Evolutionary conservation across 2,329 filamentous ascomycete genomes (phyloP).

Genomic region (Aspergillus glaucus): DNA sequence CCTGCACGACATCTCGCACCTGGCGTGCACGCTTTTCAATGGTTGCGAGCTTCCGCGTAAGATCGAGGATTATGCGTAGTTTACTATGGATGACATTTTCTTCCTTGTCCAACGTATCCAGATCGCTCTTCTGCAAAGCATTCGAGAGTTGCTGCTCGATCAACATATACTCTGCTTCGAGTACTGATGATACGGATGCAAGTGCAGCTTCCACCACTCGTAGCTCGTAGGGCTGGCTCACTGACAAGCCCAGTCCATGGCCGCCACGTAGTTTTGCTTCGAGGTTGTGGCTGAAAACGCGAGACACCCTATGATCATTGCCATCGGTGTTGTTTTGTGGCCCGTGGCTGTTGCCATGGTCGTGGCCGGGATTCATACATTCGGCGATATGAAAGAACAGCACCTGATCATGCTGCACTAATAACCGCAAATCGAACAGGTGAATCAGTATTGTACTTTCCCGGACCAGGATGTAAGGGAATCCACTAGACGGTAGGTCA

Average conservation of each 20-base stretch:
- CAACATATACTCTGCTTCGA: slow-evolving; percentile 28
- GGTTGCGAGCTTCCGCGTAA: slow-evolving; percentile 16
- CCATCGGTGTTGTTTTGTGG: neutral
- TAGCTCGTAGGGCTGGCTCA: slow-evolving; percentile 27
- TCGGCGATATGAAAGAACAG: slow-evolving; percentile 22
- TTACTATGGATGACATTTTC: slow-evolving; percentile 14
- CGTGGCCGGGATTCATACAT: slow-evolving; percentile 1
- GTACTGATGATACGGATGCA: slow-evolving; percentile 25
- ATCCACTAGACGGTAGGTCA: slow-evolving; percentile 27
- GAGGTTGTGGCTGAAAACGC: slow-evolving; percentile 22
- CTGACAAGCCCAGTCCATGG: slow-evolving; percentile 11
- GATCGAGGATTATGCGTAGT: slow-evolving; percentile 22
- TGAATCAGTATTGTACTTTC: slow-evolving; percentile 28
- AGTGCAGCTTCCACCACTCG: slow-evolving; percentile 31
- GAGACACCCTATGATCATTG: slow-evolving; percentile 6
- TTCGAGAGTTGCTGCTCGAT: slow-evolving; percentile 9
- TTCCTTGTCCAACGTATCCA: slow-evolving; percentile 7
- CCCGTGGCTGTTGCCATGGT: neutral
- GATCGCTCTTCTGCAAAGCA: slow-evolving; percentile 2
- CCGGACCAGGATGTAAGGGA: slow-evolving; percentile 30
- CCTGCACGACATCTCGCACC: slow-evolving; percentile 27
- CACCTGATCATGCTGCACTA: slow-evolving; percentile 26
- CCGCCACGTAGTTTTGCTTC: slow-evolving; percentile 16
- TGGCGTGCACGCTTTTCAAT: slow-evolving; percentile 29
- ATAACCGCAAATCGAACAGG: slow-evolving; percentile 30